These are phyloP conservation scores for Phoma herbarum DNA, from an alignment of 2,329 filamentous ascomycete genomes.

Conservation along the genomic window DNA sequence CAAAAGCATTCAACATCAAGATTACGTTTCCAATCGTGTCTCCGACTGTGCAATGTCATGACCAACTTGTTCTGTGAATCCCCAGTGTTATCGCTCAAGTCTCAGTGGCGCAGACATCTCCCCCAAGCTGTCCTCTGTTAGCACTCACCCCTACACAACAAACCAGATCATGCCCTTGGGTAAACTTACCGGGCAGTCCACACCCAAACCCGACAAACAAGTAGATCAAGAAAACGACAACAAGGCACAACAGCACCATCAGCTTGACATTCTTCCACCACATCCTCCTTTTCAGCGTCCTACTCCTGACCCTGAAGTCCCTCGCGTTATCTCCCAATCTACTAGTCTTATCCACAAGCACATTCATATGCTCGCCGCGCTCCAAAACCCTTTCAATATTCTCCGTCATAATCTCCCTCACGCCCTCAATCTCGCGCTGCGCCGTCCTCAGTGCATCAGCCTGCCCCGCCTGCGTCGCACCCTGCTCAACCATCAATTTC, in stretches of 20 bases:
- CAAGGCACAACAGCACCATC: conserved; percentile 80
- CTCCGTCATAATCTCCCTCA: conserved; percentile 91
- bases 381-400: conserved; percentile 92
- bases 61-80: neutral
- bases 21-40: neutral
- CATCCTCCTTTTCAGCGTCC: conserved; percentile 90
- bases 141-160: conserved; percentile 5
- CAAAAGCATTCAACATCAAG: neutral
- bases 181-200: conserved; percentile 66
- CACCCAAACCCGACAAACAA: conserved; percentile 77
- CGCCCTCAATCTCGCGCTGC: conserved; percentile 89
- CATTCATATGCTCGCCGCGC: conserved; percentile 86
- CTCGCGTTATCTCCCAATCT: conserved; percentile 84
- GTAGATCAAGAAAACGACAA: conserved; percentile 76
- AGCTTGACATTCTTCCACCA: conserved; percentile 99
- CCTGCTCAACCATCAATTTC: conserved; percentile 82
- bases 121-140: conserved; percentile 48
- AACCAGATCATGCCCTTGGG: neutral
- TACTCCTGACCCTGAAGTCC: conserved; percentile 88
- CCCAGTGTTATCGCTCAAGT: neutral
- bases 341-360: conserved; percentile 97
- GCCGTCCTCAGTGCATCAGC: conserved; percentile 85
- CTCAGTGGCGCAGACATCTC: conserved; percentile 44
- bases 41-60: neutral
- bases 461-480: conserved; percentile 73